Percentiles rank a stretch among this genome's conserved stretches.
These are phyloP conservation scores for Boletus coccyginus DNA, from an alignment of 768 basidiomycete genomes.

Conservation along the genomic window DNA sequence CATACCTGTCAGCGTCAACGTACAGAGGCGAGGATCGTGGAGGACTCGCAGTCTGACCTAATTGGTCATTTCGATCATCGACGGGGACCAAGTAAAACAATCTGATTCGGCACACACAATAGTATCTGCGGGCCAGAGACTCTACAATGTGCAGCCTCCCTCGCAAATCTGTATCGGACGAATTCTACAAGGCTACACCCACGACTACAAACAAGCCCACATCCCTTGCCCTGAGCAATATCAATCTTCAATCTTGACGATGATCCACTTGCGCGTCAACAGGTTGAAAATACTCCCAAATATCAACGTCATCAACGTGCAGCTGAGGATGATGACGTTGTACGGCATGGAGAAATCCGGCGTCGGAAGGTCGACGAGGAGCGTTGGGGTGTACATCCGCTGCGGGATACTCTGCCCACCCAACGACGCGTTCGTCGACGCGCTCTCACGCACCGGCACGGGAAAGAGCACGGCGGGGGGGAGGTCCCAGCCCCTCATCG, in stretches of 20 bases:
- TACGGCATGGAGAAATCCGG: slow-evolving; percentile 99
- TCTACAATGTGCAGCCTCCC: too few relatives aligned
- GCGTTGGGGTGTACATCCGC: slow-evolving; percentile 73
- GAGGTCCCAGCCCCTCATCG: slow-evolving; percentile 92
- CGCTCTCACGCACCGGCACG: neutral
- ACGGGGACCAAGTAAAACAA: too few relatives aligned
- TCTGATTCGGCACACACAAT: too few relatives aligned
- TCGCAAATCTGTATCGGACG: too few relatives aligned
- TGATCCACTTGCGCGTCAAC: slow-evolving; percentile 78
- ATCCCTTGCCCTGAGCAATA: slow-evolving; percentile 1
- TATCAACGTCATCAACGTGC: slow-evolving; percentile 85
- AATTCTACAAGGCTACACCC: neutral
- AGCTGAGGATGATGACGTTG: slow-evolving; percentile 97
- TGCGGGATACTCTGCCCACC: slow-evolving; percentile 8
- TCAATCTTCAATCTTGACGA: slow-evolving; percentile 36
- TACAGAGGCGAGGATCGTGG: too few relatives aligned
- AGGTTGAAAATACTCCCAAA: slow-evolving; percentile 93
- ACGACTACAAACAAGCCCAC: neutral
- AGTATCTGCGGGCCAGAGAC: too few relatives aligned
- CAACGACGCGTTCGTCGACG: slow-evolving; percentile 1
- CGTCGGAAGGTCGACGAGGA: slow-evolving; percentile 92
- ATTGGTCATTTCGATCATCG: too few relatives aligned
- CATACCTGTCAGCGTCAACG: too few relatives aligned
- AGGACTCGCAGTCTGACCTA: too few relatives aligned
- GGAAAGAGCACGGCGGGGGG: slow-evolving; percentile 78